Conservation (phyloP, 2,329 filamentous ascomycete species). For the Zymoseptoria passerinii region DNA sequence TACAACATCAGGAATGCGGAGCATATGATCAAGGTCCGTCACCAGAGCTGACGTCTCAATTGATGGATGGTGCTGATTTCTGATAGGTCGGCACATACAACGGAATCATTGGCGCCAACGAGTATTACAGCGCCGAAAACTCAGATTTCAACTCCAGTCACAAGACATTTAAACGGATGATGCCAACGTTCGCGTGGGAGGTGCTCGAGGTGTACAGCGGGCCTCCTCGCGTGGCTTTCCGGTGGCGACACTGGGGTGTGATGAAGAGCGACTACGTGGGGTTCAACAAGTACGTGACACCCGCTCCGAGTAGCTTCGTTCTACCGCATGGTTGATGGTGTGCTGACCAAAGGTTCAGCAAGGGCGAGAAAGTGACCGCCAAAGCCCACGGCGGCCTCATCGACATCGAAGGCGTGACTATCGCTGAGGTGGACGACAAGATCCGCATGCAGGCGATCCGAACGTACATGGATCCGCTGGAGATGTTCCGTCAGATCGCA, state of each 20-base stretch:
- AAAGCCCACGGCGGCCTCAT: slow-evolving; percentile 54
- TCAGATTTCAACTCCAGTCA: slow-evolving; percentile 57
- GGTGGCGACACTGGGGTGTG: slow-evolving; percentile 60
- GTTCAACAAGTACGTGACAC: slow-evolving; percentile 48
- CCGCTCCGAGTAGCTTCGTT: slow-evolving; percentile 1
- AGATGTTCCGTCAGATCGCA: slow-evolving; percentile 60
- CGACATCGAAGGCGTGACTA: slow-evolving; percentile 55
- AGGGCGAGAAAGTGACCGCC: slow-evolving; percentile 54
- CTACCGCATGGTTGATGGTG: slow-evolving; percentile 1
- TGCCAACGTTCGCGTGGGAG: slow-evolving; percentile 65
- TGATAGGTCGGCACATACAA: slow-evolving; percentile 56
- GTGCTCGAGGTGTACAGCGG: slow-evolving; percentile 60
- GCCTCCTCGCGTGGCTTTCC: slow-evolving; percentile 54
- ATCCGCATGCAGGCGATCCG: slow-evolving; percentile 52
- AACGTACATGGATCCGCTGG: slow-evolving; percentile 58
- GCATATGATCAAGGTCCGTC: slow-evolving; percentile 49
- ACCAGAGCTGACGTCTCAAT: neutral
- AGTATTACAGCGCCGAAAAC: slow-evolving; percentile 55
- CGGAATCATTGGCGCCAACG: slow-evolving; percentile 54
- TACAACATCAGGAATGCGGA: slow-evolving; percentile 36
- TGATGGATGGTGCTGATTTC: neutral
- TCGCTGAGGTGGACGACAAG: slow-evolving; percentile 54
- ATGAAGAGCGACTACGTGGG: slow-evolving; percentile 61
- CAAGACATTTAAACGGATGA: slow-evolving; percentile 65
- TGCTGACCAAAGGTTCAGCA: slow-evolving; percentile 35